Evolutionary conservation across 108 stramenopile species (phyloP).

Genomic region (Cyclostephanos invisitatus): DNA sequence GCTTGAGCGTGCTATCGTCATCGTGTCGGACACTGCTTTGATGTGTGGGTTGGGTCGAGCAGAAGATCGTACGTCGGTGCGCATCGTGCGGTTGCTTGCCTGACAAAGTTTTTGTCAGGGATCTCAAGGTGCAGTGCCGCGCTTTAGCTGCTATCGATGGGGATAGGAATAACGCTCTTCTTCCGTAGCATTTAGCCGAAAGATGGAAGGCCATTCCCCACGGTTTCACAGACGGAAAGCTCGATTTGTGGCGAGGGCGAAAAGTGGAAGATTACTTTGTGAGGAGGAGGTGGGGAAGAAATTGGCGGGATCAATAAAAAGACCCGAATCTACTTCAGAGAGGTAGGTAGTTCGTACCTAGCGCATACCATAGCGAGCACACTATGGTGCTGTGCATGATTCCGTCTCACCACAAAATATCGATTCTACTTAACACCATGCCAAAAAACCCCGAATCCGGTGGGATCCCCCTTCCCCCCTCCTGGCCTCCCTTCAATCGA

Average conservation of each 20-base stretch:
- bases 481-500: constrained; percentile 48
- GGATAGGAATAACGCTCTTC: neutral
- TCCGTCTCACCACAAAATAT: no score
- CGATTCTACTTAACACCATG: constrained; percentile 15
- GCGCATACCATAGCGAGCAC: no score
- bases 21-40: constrained; percentile 2
- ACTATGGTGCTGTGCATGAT: no score
- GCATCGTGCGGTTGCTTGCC: neutral
- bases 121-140: neutral
- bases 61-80: neutral
- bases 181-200: neutral
- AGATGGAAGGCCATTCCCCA: neutral
- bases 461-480: constrained; percentile 47
- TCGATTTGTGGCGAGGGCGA: no score
- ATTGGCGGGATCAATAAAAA: no score
- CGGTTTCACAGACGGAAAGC: no score
- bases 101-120: neutral
- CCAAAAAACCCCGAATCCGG: constrained; percentile 43
- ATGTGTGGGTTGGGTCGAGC: constrained; percentile 2
- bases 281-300: no score
- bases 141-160: neutral
- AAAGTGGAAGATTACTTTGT: no score
- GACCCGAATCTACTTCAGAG: no score
- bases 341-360: no score
- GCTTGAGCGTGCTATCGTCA: neutral